Evolutionary conservation across 2,329 filamentous ascomycete genomes (phyloP), one percentile per base, ranked within the genome.

Genomic region (Boeremia lycopersici): DNA sequence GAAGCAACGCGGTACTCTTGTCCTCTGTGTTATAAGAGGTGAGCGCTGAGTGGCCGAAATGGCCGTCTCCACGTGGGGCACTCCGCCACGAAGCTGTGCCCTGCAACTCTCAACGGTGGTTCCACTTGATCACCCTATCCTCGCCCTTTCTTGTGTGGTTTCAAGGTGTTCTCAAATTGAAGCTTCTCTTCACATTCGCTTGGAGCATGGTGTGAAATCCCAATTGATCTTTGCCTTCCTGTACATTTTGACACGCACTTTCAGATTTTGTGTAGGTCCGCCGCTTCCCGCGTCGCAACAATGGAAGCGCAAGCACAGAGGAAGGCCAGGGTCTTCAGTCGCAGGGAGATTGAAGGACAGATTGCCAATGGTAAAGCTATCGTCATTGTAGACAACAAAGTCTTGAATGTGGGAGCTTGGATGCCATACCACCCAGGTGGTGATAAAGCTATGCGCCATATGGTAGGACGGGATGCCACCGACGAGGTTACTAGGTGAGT

Each of bases 391-490:
- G 86, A 96, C 64, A 83, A 86, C 56, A 85, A 86, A 67, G 92
- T 97, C 9, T 77, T 98, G 63, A 96, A 92, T 77, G 87, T 91
- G 29, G 93, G 98, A 74, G 83, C 88, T 34, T 99, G 92, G 91
- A 79, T 96, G 47, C 86, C 86, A 48, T 97, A 90, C 70, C 95
- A 98, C 69, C 95, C 95, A 11, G 95, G 95, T 53, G 95, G 95
- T 64, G 88, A 93, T 67, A 95, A 92, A 77, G 85, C 93, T 49
- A 96, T 99, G 61, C 81, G 86, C 72, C 95, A 99, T 72, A 95
- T 97, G 91, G 85, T 98, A 57, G 92, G 92, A 58, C 86, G 89
- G 76, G 92, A 96, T 84, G 93, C 91, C 45, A 97, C 93, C 10
- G 93, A 97, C 74, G 95, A 98, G 77, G 88, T 98, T 58, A 91